Conservation (phyloP, 1,139 yeast species). For the Pneumocystis carinii region DNA sequence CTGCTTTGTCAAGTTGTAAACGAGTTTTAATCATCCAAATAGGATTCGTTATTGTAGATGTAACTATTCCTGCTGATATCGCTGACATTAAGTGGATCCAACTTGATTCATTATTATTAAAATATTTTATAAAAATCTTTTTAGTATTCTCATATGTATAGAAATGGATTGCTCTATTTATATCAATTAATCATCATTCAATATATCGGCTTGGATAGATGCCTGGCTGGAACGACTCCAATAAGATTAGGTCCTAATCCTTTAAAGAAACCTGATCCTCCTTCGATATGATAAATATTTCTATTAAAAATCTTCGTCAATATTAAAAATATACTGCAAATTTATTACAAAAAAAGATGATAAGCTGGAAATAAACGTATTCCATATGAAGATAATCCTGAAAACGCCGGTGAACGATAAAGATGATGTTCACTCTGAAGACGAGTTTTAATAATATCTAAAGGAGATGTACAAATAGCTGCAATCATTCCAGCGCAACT, state of each 20-base stretch:
- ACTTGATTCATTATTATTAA: constrained; percentile 68
- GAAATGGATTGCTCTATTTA: constrained; percentile 71
- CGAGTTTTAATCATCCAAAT: constrained; percentile 95
- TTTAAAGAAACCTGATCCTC: constrained; percentile 70
- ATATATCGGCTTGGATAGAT: background rate
- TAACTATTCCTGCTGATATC: constrained; percentile 84
- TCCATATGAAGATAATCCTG: constrained; percentile 5
- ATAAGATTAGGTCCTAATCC: constrained; percentile 94
- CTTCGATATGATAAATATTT: constrained; percentile 60
- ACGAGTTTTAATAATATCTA: constrained; percentile 92
- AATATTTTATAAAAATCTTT: constrained; percentile 45
- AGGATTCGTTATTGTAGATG: constrained; percentile 98
- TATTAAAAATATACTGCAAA: background rate
- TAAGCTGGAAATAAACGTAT: background rate
- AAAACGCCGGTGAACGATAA: constrained; percentile 23
- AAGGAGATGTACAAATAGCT: constrained; percentile 81
- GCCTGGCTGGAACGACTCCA: constrained; percentile 87
- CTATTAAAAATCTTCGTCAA: constrained; percentile 17
- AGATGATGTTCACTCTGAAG: constrained; percentile 62
- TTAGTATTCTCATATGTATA: constrained; percentile 91
- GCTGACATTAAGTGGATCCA: constrained; percentile 81
- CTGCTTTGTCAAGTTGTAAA: constrained; percentile 61
- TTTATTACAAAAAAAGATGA: background rate
- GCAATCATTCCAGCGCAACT: constrained; percentile 94
- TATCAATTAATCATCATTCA: background rate